These are phyloP conservation scores for Ogataea saltuana DNA, from an alignment of 805 yeast species.

Conservation along the genomic window DNA sequence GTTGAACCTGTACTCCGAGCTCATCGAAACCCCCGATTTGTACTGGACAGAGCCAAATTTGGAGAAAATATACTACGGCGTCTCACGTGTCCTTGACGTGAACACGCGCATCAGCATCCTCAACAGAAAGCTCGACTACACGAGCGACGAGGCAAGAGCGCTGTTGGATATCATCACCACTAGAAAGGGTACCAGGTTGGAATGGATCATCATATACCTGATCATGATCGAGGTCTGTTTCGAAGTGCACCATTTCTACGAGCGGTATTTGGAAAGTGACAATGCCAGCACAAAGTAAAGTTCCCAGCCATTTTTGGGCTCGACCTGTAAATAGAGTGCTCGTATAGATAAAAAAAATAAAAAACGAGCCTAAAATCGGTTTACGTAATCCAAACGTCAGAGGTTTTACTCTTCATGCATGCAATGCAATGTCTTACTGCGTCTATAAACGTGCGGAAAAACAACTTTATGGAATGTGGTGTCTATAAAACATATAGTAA, in stretches of 20 bases:
- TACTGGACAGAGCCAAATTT: constrained; percentile 91
- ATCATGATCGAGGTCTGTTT: constrained; percentile 85
- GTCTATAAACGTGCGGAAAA: no score
- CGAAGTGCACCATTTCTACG: constrained; percentile 75
- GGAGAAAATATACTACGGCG: constrained; percentile 70
- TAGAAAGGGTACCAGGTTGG: constrained; percentile 71
- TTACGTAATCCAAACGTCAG: no score
- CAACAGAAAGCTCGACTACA: constrained; percentile 85
- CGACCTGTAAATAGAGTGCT: no score
- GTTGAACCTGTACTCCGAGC: constrained; percentile 80
- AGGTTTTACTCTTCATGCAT: no score
- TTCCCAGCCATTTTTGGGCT: no score
- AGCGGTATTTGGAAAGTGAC: constrained; percentile 38
- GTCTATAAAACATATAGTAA: constrained; percentile 1
- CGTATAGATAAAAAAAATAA: not conserved
- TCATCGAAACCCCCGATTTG: constrained; percentile 88
- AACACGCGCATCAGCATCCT: constrained; percentile 74
- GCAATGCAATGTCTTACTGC: no score
- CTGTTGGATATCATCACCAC: constrained; percentile 74
- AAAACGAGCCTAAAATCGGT: no score
- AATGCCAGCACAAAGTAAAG: constrained; percentile 12
- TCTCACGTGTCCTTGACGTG: constrained; percentile 73
- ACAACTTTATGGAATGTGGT: no score
- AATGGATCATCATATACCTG: constrained; percentile 83
- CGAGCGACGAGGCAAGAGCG: constrained; percentile 84